Conservation (phyloP, 2,329 filamentous ascomycete genomes). For the Cadophora luteo-olivacea region DNA sequence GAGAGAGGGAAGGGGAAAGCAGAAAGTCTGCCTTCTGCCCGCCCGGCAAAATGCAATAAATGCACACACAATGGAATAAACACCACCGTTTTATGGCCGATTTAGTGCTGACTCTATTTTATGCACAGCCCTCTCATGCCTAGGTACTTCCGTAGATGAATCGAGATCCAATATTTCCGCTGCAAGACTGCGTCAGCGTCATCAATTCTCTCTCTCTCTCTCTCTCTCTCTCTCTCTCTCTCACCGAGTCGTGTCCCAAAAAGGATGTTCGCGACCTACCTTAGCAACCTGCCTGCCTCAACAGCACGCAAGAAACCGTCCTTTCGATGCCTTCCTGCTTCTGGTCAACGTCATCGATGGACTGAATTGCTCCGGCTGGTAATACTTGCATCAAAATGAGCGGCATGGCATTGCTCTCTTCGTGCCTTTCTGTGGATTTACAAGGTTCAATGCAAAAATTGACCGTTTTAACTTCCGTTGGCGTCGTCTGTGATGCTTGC, state of each 20-base stretch:
- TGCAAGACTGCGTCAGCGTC: background rate
- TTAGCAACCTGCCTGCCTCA: background rate
- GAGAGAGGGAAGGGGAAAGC: too few relatives aligned
- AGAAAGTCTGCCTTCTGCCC: background rate
- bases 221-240: background rate
- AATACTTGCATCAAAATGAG: conserved; percentile 7
- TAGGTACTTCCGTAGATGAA: too few relatives aligned
- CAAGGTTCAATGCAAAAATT: background rate
- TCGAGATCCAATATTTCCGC: conserved; percentile 4
- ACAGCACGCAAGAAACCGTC: background rate
- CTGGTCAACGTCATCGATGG: background rate
- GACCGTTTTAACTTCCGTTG: background rate
- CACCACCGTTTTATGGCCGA: background rate
- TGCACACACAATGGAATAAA: background rate
- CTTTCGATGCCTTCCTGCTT: background rate
- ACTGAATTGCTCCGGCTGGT: background rate
- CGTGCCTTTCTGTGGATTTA: background rate
- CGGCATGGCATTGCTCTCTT: background rate
- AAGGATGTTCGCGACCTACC: background rate
- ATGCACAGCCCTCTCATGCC: conserved; percentile 6
- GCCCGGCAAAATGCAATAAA: background rate
- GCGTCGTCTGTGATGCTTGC: conserved; percentile 3
- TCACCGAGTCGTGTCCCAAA: background rate
- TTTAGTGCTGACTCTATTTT: background rate
- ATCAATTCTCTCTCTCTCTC: background rate